These are phyloP conservation scores for Silene latifolia DNA, from an alignment of 148 eudicot genomes.

Conservation along the genomic window DNA sequence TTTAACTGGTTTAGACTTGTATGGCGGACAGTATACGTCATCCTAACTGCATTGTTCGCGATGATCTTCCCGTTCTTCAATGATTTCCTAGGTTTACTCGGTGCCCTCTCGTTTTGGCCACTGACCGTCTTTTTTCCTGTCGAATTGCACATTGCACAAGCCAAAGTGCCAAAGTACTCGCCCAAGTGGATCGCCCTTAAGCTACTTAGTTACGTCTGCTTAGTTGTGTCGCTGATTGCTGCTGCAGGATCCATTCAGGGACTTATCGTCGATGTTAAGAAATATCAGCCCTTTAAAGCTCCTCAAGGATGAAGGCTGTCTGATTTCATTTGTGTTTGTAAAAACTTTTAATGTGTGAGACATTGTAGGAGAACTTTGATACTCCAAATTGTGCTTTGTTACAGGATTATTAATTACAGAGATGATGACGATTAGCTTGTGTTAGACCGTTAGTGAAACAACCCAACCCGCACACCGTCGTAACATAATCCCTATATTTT, in stretches of 20 bases:
- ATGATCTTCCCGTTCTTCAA: slow-evolving; percentile 95
- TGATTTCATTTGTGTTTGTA: neutral
- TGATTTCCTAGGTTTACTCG: slow-evolving; percentile 69
- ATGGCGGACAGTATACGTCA: slow-evolving; percentile 74
- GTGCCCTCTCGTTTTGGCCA: slow-evolving; percentile 75
- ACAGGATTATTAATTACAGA: too few species aligned
- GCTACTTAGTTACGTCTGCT: slow-evolving; percentile 48
- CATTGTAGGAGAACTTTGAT: neutral
- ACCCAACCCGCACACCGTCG: too few species aligned
- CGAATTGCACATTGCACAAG: slow-evolving; percentile 69
- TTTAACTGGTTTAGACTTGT: slow-evolving; percentile 70
- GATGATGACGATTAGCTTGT: too few species aligned
- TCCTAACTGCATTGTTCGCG: slow-evolving; percentile 56
- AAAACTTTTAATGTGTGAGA: too few species aligned
- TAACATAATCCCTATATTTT: too few species aligned
- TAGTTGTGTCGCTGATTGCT: slow-evolving; percentile 63
- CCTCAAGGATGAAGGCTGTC: slow-evolving; percentile 11
- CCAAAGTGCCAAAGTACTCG: slow-evolving; percentile 54
- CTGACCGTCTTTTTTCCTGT: slow-evolving; percentile 73
- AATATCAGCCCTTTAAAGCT: slow-evolving; percentile 52
- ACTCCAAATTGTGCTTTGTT: too few species aligned
- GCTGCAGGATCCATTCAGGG: slow-evolving; percentile 75
- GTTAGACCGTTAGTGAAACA: too few species aligned
- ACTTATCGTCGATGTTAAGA: slow-evolving; percentile 36
- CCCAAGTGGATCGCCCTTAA: slow-evolving; percentile 61